Conservation (phyloP, 2,329 filamentous ascomycete species). For the Fusarium penzigii region DNA sequence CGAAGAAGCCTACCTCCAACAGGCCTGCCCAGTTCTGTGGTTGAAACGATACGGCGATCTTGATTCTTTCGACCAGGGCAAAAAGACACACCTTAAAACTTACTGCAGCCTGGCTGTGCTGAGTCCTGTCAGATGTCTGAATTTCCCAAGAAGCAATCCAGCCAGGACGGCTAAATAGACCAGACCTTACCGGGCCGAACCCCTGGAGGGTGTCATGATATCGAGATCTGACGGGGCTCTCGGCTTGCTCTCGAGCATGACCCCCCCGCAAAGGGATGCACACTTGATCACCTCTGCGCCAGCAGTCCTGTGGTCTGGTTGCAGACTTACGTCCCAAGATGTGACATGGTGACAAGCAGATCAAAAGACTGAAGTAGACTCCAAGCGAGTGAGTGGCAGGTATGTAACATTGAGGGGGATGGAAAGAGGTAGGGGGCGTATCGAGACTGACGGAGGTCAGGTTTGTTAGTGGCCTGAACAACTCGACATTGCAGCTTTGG, state of each 20-base stretch:
- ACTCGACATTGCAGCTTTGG: no score
- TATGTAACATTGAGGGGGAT: neutral
- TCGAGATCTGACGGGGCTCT: neutral
- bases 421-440: neutral
- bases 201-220: neutral
- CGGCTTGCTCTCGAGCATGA: neutral
- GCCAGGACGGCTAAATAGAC: neutral
- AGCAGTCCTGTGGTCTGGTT: neutral
- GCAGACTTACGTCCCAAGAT: neutral
- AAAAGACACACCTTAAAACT: neutral
- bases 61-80: neutral
- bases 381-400: neutral
- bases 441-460: neutral
- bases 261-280: neutral
- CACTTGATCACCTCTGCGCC: neutral
- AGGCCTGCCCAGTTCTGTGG: no score
- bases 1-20: no score
- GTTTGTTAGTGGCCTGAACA: neutral
- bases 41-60: no score
- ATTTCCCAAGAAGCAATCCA: neutral
- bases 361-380: neutral
- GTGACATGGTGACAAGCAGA: neutral
- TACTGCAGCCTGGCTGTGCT: neutral
- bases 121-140: neutral
- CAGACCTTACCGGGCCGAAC: neutral